Percentiles rank a stretch among this genome's conserved stretches.
phyloP scores from a whole-genome alignment of 2,329 filamentous ascomycete species.

The Penicillium hordei region DNA sequence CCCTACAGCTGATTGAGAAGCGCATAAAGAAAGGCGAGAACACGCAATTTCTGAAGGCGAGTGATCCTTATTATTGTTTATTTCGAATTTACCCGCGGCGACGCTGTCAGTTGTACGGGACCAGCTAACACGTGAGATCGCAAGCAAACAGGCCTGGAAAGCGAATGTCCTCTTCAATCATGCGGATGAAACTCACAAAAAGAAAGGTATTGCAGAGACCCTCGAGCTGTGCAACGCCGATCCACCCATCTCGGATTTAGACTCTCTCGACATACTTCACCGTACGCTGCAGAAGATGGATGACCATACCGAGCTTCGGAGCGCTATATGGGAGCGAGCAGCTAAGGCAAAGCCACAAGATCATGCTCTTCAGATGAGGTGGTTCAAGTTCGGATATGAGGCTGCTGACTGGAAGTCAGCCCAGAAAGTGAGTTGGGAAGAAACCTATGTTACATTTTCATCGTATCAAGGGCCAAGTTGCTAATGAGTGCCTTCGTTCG shows the following conservation, averaged over 20 bases:
- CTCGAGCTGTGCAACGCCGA: slow-evolving; percentile 44
- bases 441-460: background rate
- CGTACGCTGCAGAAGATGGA: slow-evolving; percentile 40
- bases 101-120: background rate
- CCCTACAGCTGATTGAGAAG: slow-evolving; percentile 51
- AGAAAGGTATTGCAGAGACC: slow-evolving; percentile 46
- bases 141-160: slow-evolving; percentile 42
- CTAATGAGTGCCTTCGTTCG: background rate
- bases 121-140: background rate
- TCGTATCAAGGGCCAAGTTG: background rate
- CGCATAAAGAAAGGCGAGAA: slow-evolving; percentile 57
- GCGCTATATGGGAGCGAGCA: slow-evolving; percentile 49
- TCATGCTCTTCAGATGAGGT: slow-evolving; percentile 45
- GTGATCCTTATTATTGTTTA: slow-evolving; percentile 3
- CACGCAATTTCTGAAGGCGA: slow-evolving; percentile 42
- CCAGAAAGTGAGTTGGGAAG: slow-evolving; percentile 45
- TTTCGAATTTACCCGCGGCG: background rate
- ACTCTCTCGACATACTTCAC: slow-evolving; percentile 46
- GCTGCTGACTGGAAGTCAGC: slow-evolving; percentile 48
- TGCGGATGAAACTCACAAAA: slow-evolving; percentile 42
- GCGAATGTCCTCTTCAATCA: slow-evolving; percentile 44
- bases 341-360: slow-evolving; percentile 46
- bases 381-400: slow-evolving; percentile 47
- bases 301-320: slow-evolving; percentile 36
- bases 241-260: slow-evolving; percentile 46